phyloP scores from a whole-genome alignment of 306 rosid species.

The Citrullus colocynthis region DNA sequence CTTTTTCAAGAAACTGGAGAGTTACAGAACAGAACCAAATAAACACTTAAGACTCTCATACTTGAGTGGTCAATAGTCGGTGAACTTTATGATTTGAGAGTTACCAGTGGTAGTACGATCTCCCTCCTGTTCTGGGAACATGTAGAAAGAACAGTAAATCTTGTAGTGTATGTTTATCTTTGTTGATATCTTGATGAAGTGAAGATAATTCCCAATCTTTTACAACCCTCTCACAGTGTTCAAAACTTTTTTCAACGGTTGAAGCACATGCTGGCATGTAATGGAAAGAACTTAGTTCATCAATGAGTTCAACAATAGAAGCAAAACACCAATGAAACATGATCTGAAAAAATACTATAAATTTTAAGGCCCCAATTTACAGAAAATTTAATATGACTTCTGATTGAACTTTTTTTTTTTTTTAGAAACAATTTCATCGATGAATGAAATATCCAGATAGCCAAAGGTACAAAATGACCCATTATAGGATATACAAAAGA shows the following conservation, averaged over 20 bases:
- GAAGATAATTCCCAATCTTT: slow-evolving; percentile 61
- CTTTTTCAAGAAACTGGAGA: slow-evolving; percentile 67
- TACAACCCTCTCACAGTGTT: slow-evolving; percentile 55
- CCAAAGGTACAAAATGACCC: no score
- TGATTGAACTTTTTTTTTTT: no score
- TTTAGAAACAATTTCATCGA: no score
- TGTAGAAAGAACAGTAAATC: slow-evolving; percentile 89
- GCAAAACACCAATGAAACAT: background rate
- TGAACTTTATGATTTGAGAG: background rate
- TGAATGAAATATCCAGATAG: no score
- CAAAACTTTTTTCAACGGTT: slow-evolving; percentile 28
- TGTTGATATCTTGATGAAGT: slow-evolving; percentile 34
- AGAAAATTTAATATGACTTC: background rate
- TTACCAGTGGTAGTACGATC: slow-evolving; percentile 86
- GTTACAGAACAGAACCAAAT: slow-evolving; percentile 17
- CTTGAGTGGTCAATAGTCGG: background rate
- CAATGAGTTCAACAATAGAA: background rate
- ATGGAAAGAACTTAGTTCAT: background rate
- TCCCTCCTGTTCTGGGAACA: slow-evolving; percentile 93
- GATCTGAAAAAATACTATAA: background rate
- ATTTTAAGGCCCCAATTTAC: background rate
- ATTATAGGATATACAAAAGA: no score
- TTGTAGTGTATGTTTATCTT: slow-evolving; percentile 55
- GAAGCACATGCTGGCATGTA: slow-evolving; percentile 31
- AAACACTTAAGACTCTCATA: background rate